Evolutionary conservation across 768 basidiomycete genomes (phyloP).

Genomic region (Boletus eberwhitei): DNA sequence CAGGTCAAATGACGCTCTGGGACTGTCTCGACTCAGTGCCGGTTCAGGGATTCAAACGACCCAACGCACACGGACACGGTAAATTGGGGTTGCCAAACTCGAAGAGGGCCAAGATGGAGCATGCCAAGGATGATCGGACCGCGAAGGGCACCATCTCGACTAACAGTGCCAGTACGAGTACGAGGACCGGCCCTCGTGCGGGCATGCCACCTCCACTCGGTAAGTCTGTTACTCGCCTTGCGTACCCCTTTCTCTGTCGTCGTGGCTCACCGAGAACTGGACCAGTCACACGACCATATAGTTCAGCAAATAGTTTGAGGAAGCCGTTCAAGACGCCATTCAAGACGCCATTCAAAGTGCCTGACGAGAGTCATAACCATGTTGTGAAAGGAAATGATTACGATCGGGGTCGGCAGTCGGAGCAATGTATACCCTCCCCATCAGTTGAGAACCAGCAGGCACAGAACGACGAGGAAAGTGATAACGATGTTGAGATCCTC

Average conservation of each 20-base stretch:
- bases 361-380: slow-evolving; percentile 38
- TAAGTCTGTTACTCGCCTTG: slow-evolving; percentile 6
- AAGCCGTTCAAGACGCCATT: slow-evolving; percentile 63
- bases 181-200: background rate
- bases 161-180: background rate
- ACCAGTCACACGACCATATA: slow-evolving; percentile 47
- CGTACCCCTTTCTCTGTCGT: background rate
- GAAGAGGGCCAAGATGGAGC: slow-evolving; percentile 22
- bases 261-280: background rate
- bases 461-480: background rate
- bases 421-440: background rate
- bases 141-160: background rate
- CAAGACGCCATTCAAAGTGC: slow-evolving; percentile 43
- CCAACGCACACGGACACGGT: slow-evolving; percentile 10
- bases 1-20: slow-evolving; percentile 22
- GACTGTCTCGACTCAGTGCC: slow-evolving; percentile 17
- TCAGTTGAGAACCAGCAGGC: background rate
- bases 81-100: slow-evolving; percentile 9
- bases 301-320: slow-evolving; percentile 37
- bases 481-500: slow-evolving; percentile 10
- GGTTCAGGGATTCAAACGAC: slow-evolving; percentile 26
- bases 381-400: background rate
- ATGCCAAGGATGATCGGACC: background rate
- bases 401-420: background rate
- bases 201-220: slow-evolving; percentile 24